Evolutionary conservation across 495 filamentous ascomycete species (phyloP).

Genomic region (Aspergillus cavernicola): DNA sequence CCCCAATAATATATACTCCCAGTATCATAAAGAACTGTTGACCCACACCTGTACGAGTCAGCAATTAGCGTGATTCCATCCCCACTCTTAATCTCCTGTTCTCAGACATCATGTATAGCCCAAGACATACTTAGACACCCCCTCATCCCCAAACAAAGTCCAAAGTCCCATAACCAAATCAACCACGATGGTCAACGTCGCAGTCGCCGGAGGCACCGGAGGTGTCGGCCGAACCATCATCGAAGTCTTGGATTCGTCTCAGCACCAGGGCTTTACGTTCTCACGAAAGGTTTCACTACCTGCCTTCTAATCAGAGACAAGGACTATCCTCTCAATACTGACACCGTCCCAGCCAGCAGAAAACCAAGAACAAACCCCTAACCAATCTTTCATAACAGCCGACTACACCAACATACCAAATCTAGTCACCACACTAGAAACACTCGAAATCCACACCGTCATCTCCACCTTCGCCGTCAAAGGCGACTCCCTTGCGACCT

Average conservation of each 20-base stretch:
- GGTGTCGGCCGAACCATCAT: constrained; percentile 39
- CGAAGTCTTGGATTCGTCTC: constrained; percentile 27
- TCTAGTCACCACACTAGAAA: constrained; percentile 31
- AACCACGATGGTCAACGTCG: constrained; percentile 40
- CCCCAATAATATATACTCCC: too few species aligned
- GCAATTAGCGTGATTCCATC: too few species aligned
- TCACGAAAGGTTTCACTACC: neutral
- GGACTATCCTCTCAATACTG: neutral
- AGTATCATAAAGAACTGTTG: too few species aligned
- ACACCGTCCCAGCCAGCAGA: too few species aligned
- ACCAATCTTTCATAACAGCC: too few species aligned
- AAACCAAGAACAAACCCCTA: too few species aligned
- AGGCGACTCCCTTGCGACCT: constrained; percentile 10
- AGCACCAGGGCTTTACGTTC: constrained; percentile 37
- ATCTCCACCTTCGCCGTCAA: constrained; percentile 37
- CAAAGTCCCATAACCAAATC: too few species aligned
- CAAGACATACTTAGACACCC: too few species aligned
- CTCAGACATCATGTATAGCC: too few species aligned
- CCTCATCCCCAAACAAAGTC: too few species aligned
- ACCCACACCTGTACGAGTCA: too few species aligned
- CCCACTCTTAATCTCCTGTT: too few species aligned
- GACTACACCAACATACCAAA: constrained; percentile 32
- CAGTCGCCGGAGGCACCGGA: constrained; percentile 44
- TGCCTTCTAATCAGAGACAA: neutral
- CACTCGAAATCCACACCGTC: constrained; percentile 39